These are phyloP conservation scores for Cercospora zeina DNA, from an alignment of 2,329 filamentous ascomycete species.

Conservation along the genomic window DNA sequence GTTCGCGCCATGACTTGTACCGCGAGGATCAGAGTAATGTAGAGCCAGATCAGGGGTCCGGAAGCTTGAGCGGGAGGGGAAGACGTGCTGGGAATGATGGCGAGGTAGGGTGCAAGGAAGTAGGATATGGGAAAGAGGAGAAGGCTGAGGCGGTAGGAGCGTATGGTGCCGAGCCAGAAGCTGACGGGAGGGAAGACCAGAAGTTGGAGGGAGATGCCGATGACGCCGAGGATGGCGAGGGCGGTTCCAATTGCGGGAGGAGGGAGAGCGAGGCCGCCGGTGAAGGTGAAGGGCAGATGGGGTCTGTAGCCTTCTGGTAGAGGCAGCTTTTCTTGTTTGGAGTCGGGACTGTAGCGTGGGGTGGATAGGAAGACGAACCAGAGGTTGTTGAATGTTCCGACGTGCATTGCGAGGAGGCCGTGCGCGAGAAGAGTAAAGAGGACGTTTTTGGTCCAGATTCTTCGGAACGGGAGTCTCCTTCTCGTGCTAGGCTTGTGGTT, in stretches of 20 bases:
- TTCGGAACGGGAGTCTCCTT: slow-evolving; percentile 47
- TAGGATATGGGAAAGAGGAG: slow-evolving; percentile 51
- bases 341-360: slow-evolving; percentile 44
- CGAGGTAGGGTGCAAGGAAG: slow-evolving; percentile 47
- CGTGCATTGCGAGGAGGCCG: slow-evolving; percentile 50
- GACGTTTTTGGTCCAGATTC: slow-evolving; percentile 52
- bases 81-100: slow-evolving; percentile 44
- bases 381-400: slow-evolving; percentile 52
- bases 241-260: slow-evolving; percentile 51
- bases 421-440: slow-evolving; percentile 48
- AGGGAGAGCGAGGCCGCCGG: slow-evolving; percentile 51
- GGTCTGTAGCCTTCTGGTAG: slow-evolving; percentile 45
- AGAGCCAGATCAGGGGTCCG: slow-evolving; percentile 47
- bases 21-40: slow-evolving; percentile 45
- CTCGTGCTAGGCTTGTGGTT: slow-evolving; percentile 16
- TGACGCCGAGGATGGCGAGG: slow-evolving; percentile 51
- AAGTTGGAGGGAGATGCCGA: slow-evolving; percentile 51
- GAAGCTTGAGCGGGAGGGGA: slow-evolving; percentile 45
- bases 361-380: slow-evolving; percentile 55
- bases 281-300: slow-evolving; percentile 48
- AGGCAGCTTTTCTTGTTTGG: slow-evolving; percentile 36
- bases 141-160: slow-evolving; percentile 46
- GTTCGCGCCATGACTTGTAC: slow-evolving; percentile 52
- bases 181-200: slow-evolving; percentile 49
- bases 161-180: slow-evolving; percentile 46